Evolutionary conservation across 345 rosid species (phyloP).

Genomic region (Leavenworthia alabamica): DNA sequence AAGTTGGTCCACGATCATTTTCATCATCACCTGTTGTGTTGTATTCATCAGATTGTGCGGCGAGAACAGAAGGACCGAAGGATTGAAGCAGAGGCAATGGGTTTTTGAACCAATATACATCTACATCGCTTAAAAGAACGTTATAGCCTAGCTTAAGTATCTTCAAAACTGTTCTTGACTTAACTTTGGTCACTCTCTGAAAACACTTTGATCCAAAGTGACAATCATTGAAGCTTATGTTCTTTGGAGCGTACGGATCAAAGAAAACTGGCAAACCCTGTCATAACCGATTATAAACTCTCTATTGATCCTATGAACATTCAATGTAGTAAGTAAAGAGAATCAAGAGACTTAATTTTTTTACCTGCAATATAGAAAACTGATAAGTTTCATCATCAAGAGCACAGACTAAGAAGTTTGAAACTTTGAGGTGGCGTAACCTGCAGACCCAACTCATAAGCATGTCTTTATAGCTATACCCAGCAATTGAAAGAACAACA

Average conservation of each 20-base stretch:
- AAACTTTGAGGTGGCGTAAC: constrained; percentile 54
- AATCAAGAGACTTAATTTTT: constrained; percentile 1
- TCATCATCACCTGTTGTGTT: constrained; percentile 49
- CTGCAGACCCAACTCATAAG: constrained; percentile 97
- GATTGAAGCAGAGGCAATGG: constrained; percentile 64
- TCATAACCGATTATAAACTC: neutral
- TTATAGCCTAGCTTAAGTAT: constrained; percentile 82
- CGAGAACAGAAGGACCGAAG: constrained; percentile 68
- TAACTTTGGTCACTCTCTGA: constrained; percentile 83
- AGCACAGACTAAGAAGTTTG: constrained; percentile 78
- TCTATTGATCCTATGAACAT: neutral
- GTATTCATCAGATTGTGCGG: constrained; percentile 83
- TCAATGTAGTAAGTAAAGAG: neutral
- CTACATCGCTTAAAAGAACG: constrained; percentile 84
- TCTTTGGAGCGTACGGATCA: constrained; percentile 65
- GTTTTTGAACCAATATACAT: constrained; percentile 81
- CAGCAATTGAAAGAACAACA: constrained; percentile 75
- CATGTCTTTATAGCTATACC: constrained; percentile 91
- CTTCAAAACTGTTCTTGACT: constrained; percentile 77
- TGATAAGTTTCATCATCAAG: constrained; percentile 78
- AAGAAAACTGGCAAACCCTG: constrained; percentile 83
- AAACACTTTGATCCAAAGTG: constrained; percentile 93
- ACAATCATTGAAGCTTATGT: constrained; percentile 81
- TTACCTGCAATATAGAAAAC: constrained; percentile 70
- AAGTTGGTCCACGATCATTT: constrained; percentile 4